Evolutionary conservation across 106 monocot genomes (phyloP).

Genomic region (Platanthera zijinensis): DNA sequence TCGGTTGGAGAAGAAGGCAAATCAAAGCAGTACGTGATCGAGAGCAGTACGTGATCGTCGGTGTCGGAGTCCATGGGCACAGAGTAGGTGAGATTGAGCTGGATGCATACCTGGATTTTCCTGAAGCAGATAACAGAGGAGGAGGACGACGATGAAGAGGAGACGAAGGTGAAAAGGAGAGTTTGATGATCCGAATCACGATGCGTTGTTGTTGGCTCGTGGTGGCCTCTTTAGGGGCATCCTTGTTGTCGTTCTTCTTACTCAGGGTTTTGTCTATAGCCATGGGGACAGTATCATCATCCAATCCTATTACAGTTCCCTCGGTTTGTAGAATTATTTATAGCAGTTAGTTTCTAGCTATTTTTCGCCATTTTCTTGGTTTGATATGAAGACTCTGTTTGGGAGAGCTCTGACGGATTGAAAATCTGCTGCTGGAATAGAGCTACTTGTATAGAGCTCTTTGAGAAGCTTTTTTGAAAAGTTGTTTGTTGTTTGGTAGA

Average conservation of each 20-base stretch:
- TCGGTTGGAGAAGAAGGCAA: no score
- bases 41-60: no score
- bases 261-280: constrained; percentile 43
- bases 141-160: not conserved
- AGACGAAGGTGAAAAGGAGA: constrained; percentile 5
- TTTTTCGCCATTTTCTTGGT: not conserved
- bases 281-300: constrained; percentile 39
- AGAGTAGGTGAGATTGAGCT: not conserved
- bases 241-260: constrained; percentile 45
- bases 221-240: constrained; percentile 31
- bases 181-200: constrained; percentile 10
- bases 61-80: not conserved
- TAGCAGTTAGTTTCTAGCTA: constrained; percentile 48
- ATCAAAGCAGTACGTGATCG: no score
- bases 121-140: not conserved
- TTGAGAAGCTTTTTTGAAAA: no score
- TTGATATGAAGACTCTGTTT: not conserved
- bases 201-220: constrained; percentile 36
- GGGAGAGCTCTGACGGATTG: no score
- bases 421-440: no score
- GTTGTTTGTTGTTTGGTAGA: no score
- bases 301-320: constrained; percentile 43
- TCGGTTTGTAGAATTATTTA: constrained; percentile 72
- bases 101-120: not conserved
- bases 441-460: no score